Percentiles rank a stretch among this genome's conserved stretches.
Conservation (phyloP, 2,329 filamentous ascomycete genomes). For the Sporothrix inflata region DNA sequence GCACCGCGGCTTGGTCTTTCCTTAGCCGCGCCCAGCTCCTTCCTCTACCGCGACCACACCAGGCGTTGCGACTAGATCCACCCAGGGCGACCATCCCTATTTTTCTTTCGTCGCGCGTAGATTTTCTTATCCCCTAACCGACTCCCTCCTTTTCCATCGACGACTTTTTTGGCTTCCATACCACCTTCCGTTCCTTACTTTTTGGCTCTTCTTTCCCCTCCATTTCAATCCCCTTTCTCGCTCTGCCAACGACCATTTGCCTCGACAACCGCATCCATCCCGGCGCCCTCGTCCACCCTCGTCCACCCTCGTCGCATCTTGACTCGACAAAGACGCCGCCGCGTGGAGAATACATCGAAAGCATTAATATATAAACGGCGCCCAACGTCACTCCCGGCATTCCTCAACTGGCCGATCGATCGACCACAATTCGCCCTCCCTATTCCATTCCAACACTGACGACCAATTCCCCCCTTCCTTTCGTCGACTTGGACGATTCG, state of each 20-base stretch:
- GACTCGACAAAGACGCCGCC: background rate
- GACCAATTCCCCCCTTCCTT: background rate
- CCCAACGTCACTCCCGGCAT: conserved; percentile 6
- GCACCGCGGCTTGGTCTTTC: conserved; percentile 11
- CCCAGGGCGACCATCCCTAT: conserved; percentile 19
- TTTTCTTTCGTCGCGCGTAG: conserved; percentile 13
- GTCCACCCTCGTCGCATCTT: background rate
- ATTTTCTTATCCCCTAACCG: conserved; percentile 16
- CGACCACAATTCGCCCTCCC: background rate
- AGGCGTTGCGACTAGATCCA: conserved; percentile 23
- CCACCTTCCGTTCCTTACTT: conserved; percentile 11
- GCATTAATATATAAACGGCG: conserved; percentile 14
- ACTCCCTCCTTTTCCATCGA: background rate
- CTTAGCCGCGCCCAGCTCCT: conserved; percentile 13
- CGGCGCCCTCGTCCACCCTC: background rate
- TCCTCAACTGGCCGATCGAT: background rate
- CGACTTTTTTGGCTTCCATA: conserved; percentile 6
- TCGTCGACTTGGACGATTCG: background rate
- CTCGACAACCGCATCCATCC: background rate
- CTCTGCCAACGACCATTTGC: background rate
- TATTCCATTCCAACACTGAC: conserved; percentile 1
- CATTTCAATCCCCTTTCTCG: conserved; percentile 17
- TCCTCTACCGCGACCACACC: conserved; percentile 7
- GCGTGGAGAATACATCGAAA: background rate
- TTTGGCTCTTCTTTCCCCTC: background rate